Conservation (phyloP, 441 rosid genomes). For the Gossypium schwendimanii region DNA sequence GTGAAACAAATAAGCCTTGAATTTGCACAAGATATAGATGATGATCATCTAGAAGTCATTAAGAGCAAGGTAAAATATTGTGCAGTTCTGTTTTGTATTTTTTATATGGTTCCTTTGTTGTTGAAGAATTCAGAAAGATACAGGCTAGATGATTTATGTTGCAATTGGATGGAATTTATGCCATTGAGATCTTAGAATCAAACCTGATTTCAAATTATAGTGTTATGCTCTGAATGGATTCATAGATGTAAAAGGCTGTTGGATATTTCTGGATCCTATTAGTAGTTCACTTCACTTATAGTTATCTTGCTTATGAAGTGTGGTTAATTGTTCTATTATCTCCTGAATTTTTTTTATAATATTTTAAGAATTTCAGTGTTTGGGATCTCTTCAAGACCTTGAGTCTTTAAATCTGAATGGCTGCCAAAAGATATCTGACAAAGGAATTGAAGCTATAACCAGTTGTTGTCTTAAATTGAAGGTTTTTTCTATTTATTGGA, state of each 20-base stretch:
- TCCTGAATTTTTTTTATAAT: constrained; percentile 11
- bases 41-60: constrained; percentile 53
- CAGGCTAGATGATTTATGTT: neutral
- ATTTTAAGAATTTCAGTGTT: constrained; percentile 37
- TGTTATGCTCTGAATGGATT: neutral
- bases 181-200: neutral
- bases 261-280: neutral
- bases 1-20: constrained; percentile 73
- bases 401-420: constrained; percentile 78
- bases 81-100: neutral
- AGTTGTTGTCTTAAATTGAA: constrained; percentile 56
- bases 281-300: neutral
- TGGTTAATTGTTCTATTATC: neutral
- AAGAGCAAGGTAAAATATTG: constrained; percentile 34
- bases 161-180: neutral
- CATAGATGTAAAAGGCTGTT: neutral
- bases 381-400: constrained; percentile 46
- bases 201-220: neutral
- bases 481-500: constrained; percentile 81
- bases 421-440: constrained; percentile 92
- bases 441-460: constrained; percentile 66
- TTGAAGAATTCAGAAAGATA: constrained; percentile 3
- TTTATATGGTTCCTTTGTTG: constrained; percentile 8
- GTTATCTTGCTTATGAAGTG: neutral
- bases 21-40: constrained; percentile 76